Base-by-base conservation (phyloP, 495 filamentous ascomycete genomes). In the Echria macrotheca region DNA sequence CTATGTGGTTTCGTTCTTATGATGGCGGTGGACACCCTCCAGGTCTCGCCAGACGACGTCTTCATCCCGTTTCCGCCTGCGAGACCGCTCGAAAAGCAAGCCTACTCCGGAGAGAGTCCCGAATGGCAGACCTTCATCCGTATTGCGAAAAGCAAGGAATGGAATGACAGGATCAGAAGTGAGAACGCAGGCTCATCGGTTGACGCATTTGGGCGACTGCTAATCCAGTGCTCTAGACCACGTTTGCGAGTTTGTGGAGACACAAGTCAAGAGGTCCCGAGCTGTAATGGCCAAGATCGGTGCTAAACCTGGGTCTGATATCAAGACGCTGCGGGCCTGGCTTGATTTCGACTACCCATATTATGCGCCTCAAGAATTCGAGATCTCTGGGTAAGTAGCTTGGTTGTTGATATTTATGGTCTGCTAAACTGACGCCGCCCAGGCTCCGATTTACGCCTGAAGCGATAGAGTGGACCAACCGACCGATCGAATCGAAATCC, bases 121-220 rank as follows among this genome's bases (percentile, higher is more conserved):
- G 87, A 90, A 61, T 89, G 83, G 84, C 69, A 77, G 55, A 68
- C 74, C 36, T 90, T 86, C 52, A 55, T 79, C 15, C 76, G 73
- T 29, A 66, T 87, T 17, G 73, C 76, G 18, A 68, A 70, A 21
- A 72, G 89, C 57, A 57, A 53, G 15, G 54, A 74, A 23, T 66
- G 73, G 44, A 53, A 77, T 21, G 52, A 65, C 24, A 58, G 60
- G 14, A 69, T 87, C 15, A 69, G 69, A 63, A 53, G 83, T 86
- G 62, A 45, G 72, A 43, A n/a, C n/a, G n/a, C n/a, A n/a, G n/a
- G n/a, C n/a, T n/a, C n/a, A n/a, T n/a, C n/a, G n/a, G n/a, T n/a
- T n/a, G n/a, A n/a, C n/a, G n/a, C n/a, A n/a, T n/a, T n/a, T n/a
- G n/a, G n/a, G n/a, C n/a, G n/a, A n/a, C n/a, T n/a, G n/a, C n/a